Percentiles rank a stretch among this genome's conserved stretches.
Conservation (phyloP, 208 protist genomes). For the Leishmania turanica region DNA sequence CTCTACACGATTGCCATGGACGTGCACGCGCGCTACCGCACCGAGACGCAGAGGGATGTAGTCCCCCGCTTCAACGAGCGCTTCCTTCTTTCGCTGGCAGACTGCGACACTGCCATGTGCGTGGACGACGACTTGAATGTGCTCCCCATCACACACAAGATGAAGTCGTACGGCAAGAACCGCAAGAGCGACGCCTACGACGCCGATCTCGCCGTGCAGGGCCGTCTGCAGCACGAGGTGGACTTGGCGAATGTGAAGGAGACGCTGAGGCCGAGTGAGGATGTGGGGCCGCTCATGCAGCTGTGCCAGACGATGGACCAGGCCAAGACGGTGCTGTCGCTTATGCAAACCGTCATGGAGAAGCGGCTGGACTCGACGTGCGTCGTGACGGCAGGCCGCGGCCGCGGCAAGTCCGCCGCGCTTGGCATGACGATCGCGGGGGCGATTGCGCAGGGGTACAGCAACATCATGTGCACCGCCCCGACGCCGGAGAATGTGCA, state of each 20-base stretch:
- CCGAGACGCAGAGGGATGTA: constrained; percentile 88
- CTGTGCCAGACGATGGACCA: constrained; percentile 96
- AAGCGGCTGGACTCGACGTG: constrained; percentile 97
- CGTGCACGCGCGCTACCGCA: constrained; percentile 95
- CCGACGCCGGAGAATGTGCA: constrained; percentile 98
- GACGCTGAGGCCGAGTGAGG: constrained; percentile 67
- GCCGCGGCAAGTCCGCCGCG: constrained; percentile 98
- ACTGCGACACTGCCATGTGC: constrained; percentile 95
- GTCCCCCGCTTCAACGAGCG: constrained; percentile 99
- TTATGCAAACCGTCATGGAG: constrained; percentile 97
- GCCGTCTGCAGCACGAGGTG: constrained; percentile 81
- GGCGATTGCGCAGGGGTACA: constrained; percentile 97
- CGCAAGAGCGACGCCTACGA: constrained; percentile 51
- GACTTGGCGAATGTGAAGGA: constrained; percentile 83
- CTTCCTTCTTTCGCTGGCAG: constrained; percentile 98
- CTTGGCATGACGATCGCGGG: constrained; percentile 96
- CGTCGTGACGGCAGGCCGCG: constrained; percentile 96
- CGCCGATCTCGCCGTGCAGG: constrained; percentile 67
- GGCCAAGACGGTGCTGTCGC: constrained; percentile 96
- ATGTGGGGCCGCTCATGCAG: constrained; percentile 93
- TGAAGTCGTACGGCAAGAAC: constrained; percentile 60
- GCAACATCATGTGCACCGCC: constrained; percentile 99
- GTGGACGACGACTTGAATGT: constrained; percentile 99
- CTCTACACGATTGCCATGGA: constrained; percentile 99
- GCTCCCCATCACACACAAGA: constrained; percentile 95